Percentiles rank a stretch among this genome's conserved stretches.
These are phyloP conservation scores for Leucogyrophana mollusca DNA, from an alignment of 768 basidiomycete species.

Conservation along the genomic window DNA sequence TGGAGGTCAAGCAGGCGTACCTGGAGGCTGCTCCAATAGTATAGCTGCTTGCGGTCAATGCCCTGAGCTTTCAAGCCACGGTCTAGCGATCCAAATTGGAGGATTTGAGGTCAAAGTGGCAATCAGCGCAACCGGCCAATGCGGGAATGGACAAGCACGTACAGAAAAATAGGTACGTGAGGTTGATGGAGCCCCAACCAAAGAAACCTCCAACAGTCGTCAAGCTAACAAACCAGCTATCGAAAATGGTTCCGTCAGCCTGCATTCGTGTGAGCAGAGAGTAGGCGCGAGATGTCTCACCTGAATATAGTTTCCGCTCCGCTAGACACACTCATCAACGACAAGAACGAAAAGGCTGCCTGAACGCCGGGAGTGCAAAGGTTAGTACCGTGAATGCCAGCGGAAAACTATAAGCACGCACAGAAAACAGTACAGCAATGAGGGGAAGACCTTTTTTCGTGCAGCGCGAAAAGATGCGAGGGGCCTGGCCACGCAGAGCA, in stretches of 20 bases:
- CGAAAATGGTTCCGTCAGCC: too few relatives aligned
- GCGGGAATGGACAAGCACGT: slow-evolving; percentile 18
- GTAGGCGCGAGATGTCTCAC: slow-evolving; percentile 1
- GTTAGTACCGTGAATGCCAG: neutral
- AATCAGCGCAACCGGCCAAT: neutral
- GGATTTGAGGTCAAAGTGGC: too few relatives aligned
- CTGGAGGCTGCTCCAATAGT: slow-evolving; percentile 59
- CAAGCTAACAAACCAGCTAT: slow-evolving; percentile 65
- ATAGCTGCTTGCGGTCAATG: slow-evolving; percentile 55
- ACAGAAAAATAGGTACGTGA: slow-evolving; percentile 72
- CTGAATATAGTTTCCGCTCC: slow-evolving; percentile 40
- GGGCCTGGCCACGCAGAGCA: slow-evolving; percentile 49
- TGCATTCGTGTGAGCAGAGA: neutral
- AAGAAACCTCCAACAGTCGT: slow-evolving; percentile 64
- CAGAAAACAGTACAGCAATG: slow-evolving; percentile 25
- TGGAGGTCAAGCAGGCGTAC: slow-evolving; percentile 19
- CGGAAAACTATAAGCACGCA: slow-evolving; percentile 13
- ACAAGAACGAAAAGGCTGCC: slow-evolving; percentile 40
- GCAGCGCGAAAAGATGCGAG: slow-evolving; percentile 44
- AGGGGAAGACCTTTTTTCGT: slow-evolving; percentile 49
- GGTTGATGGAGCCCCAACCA: slow-evolving; percentile 61
- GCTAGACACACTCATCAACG: slow-evolving; percentile 62
- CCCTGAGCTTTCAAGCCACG: slow-evolving; percentile 71
- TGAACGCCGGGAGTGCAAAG: slow-evolving; percentile 14
- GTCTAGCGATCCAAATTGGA: too few relatives aligned